Evolutionary conservation across 164 flowering plant species (phyloP), one percentile per base, ranked within the genome.

Genomic region (Kingdonia uniflora): DNA sequence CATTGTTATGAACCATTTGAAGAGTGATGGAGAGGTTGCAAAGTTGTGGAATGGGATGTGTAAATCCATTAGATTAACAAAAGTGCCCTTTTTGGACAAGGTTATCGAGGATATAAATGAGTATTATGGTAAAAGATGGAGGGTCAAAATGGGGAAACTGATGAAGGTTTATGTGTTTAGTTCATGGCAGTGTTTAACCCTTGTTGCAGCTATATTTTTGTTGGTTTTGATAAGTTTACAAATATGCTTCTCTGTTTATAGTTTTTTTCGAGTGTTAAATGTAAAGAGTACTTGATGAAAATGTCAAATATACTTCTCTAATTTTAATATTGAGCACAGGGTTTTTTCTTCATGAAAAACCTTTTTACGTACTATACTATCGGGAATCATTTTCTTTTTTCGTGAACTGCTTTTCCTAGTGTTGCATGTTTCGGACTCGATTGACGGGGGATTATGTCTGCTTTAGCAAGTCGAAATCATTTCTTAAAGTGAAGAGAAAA

Each of bases 31-130:
- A 42, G 88, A 80, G 59, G 88, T 70, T 38, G 84, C 86, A 0
- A 41, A 71, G 0, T 38, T 82, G 39, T 82, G 88, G 87, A 85
- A 82, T 52, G 83, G 85, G 50, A 82, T 85, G 94, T 80, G 76
- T 52, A 79, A 61, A 60, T 80, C 84, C 0, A 56, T 80, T 15
- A 76, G 80, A 51, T 56, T 80, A 55, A 85, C 82, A 2, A 82
- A 68, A 65, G 86, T 81, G 51, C 63, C 70, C 1, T 69, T 65
- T 25, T 49, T 85, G 15, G 86, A 81, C 43, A 71, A 72, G 55
- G 74, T 63, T 59, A 80, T 80, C 48, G 81, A 74, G 66, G 84
- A 84, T 65, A 78, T 84, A 47, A 84, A 81, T 71, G 71, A 69
- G 70, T 66, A 76, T 54, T 73, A 80, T 16, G 51, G 55, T 37